Conservation (phyloP, 495 filamentous ascomycete species). For the Aspergillus indologenus region DNA sequence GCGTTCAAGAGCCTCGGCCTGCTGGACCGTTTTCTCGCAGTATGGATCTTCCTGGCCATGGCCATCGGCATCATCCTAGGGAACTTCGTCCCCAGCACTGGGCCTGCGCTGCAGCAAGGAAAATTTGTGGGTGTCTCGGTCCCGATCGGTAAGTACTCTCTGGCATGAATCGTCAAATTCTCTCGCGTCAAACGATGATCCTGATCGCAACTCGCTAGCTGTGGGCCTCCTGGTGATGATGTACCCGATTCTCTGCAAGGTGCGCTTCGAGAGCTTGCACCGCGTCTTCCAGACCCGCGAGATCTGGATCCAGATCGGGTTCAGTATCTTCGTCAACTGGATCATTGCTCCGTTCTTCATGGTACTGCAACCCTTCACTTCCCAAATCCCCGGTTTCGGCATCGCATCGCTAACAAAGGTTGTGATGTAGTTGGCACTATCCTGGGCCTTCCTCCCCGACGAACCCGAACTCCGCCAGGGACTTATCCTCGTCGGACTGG, state of each 20-base stretch:
- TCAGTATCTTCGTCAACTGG: slow-evolving; percentile 85
- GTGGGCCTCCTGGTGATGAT: slow-evolving; percentile 88
- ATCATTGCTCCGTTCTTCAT: slow-evolving; percentile 85
- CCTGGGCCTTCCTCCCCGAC: slow-evolving; percentile 83
- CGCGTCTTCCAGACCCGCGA: slow-evolving; percentile 52
- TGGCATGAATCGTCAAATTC: no score
- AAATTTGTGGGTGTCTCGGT: slow-evolving; percentile 71
- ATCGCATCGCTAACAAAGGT: no score
- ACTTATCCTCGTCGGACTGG: slow-evolving; percentile 74
- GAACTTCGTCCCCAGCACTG: slow-evolving; percentile 67
- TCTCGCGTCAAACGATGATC: no score
- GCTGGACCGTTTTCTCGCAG: slow-evolving; percentile 72
- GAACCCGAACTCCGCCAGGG: slow-evolving; percentile 64
- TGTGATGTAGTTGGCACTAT: slow-evolving; percentile 62
- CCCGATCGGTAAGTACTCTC: slow-evolving; percentile 74
- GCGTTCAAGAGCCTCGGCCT: slow-evolving; percentile 59
- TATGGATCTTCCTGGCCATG: slow-evolving; percentile 90
- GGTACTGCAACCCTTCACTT: slow-evolving; percentile 52
- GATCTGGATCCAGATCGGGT: slow-evolving; percentile 75
- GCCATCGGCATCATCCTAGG: slow-evolving; percentile 73
- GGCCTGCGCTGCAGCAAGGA: slow-evolving; percentile 63
- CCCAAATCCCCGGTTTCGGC: no score
- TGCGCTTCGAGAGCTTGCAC: slow-evolving; percentile 79
- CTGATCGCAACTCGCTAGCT: slow-evolving; percentile 40
- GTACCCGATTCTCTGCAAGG: slow-evolving; percentile 93